phyloP scores from a whole-genome alignment of 2,329 filamentous ascomycete genomes.

The Orbilia oligospora region DNA sequence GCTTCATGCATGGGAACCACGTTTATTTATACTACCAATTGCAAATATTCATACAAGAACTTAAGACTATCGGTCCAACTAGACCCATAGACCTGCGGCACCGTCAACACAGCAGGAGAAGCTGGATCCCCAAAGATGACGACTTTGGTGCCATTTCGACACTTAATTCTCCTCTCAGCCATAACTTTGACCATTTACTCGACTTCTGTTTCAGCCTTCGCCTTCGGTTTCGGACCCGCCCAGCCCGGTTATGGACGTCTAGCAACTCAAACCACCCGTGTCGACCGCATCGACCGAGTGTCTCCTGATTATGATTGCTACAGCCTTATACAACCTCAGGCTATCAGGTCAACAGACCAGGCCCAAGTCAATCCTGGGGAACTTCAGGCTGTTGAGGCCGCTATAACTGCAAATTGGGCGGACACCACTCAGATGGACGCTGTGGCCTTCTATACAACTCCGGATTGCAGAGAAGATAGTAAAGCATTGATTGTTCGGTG shows the following conservation, averaged over 20 bases:
- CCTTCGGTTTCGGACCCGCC: neutral
- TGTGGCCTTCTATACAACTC: conserved; percentile 30
- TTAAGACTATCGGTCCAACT: no score
- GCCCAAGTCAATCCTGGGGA: neutral
- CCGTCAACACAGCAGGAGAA: no score
- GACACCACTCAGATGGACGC: conserved; percentile 23
- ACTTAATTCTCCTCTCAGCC: neutral
- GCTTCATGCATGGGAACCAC: neutral
- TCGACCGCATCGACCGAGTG: conserved; percentile 10
- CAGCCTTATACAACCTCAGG: neutral
- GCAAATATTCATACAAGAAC: neutral
- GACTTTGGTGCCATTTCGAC: neutral
- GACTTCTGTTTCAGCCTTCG: neutral
- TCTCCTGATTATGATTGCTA: conserved; percentile 3
- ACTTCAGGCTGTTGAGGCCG: neutral
- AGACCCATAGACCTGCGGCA: no score
- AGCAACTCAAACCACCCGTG: neutral
- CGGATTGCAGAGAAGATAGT: conserved; percentile 15
- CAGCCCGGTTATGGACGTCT: neutral
- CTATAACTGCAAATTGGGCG: conserved; percentile 34
- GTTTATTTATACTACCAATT: neutral
- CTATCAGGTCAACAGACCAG: neutral
- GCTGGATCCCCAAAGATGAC: neutral
- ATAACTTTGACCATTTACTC: neutral
- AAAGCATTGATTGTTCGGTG: conserved; percentile 40